phyloP scores from a whole-genome alignment of 1,284 basidiomycete species.

The Marasmius oreades region DNA sequence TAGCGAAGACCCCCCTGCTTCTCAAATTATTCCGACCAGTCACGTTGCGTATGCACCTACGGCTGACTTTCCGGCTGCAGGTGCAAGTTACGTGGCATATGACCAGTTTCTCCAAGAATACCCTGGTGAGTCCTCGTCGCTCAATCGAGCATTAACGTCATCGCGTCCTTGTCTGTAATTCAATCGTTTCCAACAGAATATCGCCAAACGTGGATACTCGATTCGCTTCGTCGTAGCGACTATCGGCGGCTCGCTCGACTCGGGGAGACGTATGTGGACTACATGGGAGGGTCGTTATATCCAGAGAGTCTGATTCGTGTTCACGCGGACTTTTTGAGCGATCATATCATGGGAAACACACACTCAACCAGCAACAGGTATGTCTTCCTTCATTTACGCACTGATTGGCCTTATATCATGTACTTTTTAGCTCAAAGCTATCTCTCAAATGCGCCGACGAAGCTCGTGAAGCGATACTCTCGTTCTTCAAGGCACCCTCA shows the following conservation, averaged over 20 bases:
- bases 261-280: slow-evolving; percentile 76
- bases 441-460: slow-evolving; percentile 63
- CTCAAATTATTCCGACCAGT: slow-evolving; percentile 13
- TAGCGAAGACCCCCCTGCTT: slow-evolving; percentile 7
- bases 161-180: background rate
- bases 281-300: slow-evolving; percentile 77
- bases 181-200: slow-evolving; percentile 36
- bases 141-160: background rate
- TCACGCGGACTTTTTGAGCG: slow-evolving; percentile 64
- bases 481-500: slow-evolving; percentile 68
- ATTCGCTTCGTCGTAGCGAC: slow-evolving; percentile 68
- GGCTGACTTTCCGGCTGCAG: slow-evolving; percentile 21
- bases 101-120: slow-evolving; percentile 28
- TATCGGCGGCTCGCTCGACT: slow-evolving; percentile 57
- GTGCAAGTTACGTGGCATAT: slow-evolving; percentile 30
- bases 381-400: slow-evolving; percentile 24
- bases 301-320: slow-evolving; percentile 69
- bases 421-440: slow-evolving; percentile 53
- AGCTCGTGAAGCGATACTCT: slow-evolving; percentile 64
- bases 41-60: slow-evolving; percentile 27
- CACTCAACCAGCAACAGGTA: slow-evolving; percentile 78
- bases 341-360: slow-evolving; percentile 72
- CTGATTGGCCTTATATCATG: slow-evolving; percentile 7
- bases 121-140: slow-evolving; percentile 18
- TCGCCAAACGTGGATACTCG: slow-evolving; percentile 60